Evolutionary conservation across 768 basidiomycete species (phyloP), one percentile per base, ranked within the genome.

Genomic region (Hericium alpestre): DNA sequence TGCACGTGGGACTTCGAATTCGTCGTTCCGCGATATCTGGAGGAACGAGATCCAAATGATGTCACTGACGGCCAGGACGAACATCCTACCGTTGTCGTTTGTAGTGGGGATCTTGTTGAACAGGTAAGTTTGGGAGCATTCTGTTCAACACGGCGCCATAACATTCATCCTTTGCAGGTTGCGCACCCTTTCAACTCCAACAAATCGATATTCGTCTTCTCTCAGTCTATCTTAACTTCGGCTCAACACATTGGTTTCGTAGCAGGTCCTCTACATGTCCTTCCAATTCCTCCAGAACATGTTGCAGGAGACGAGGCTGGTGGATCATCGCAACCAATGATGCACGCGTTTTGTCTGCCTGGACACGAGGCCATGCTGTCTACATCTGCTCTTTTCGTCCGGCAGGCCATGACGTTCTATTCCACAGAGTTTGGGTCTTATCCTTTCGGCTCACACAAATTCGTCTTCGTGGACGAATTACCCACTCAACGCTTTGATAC

Each of bases 1-100:
- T 96, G 90, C 64, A 94, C 95, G 7, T 99, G 96, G 96, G 96
- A 99, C 65, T 87, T 98, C 57, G 92, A 97, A 70, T 91, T 96
- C 69, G 83, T 96, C 53, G 94, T 96, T 38, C 93, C 94, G 52
- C 78, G 86, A 61, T 86, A 83, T 65, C 73, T 90, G 13, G 86
- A 91, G 67, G 87, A 87, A 59, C 75, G 73, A 11, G 77, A 79
- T 60, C 22, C 66, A 56, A 66, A 64, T 51, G 74, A 70, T 38
- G 79, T 78, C 38, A 71, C 66, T 27, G 86, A 84, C 52, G 71
- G 70, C 9, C 75, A 73, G 23, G 84, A 82, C 53, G 78, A 83
- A 23, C 79, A 73, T 61, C 92, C 90, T 2, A 90, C 94, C 0
- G 74, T 93, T 46, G 95, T 95, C 0, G 80, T 94, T 22, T 94